These are phyloP conservation scores for Rutstroemia sp. DNA, from an alignment of 2,329 filamentous ascomycete genomes.

Conservation along the genomic window DNA sequence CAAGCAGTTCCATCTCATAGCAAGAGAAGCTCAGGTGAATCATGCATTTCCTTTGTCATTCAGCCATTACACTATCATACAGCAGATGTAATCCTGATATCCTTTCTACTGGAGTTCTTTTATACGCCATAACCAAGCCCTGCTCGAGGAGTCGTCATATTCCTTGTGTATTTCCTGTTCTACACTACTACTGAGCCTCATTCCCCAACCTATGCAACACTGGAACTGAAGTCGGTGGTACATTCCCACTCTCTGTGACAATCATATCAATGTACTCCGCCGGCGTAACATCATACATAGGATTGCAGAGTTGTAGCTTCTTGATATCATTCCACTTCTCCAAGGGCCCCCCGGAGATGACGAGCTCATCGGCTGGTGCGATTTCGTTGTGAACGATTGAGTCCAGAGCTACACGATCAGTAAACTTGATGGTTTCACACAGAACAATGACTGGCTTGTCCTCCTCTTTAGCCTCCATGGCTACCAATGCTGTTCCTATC, in stretches of 20 bases:
- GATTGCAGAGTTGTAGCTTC: slow-evolving; percentile 56
- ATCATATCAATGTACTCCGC: slow-evolving; percentile 82
- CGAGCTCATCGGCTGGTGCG: slow-evolving; percentile 62
- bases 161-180: neutral
- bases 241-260: slow-evolving; percentile 82
- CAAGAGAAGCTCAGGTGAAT: neutral
- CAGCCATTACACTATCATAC: slow-evolving; percentile 15
- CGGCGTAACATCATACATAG: slow-evolving; percentile 89
- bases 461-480: slow-evolving; percentile 69
- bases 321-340: slow-evolving; percentile 50
- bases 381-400: slow-evolving; percentile 94
- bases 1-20: neutral
- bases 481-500: slow-evolving; percentile 79
- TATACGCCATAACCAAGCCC: neutral
- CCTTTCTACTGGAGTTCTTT: neutral
- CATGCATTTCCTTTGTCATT: neutral
- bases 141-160: neutral
- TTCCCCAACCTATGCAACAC: slow-evolving; percentile 56
- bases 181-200: slow-evolving; percentile 23
- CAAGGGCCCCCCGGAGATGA: slow-evolving; percentile 33
- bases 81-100: slow-evolving; percentile 6
- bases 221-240: slow-evolving; percentile 80
- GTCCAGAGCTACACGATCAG: slow-evolving; percentile 81
- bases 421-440: slow-evolving; percentile 93
- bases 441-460: slow-evolving; percentile 80